Conservation (phyloP, 2,329 filamentous ascomycete species). For the Diaporthe caulivora region DNA sequence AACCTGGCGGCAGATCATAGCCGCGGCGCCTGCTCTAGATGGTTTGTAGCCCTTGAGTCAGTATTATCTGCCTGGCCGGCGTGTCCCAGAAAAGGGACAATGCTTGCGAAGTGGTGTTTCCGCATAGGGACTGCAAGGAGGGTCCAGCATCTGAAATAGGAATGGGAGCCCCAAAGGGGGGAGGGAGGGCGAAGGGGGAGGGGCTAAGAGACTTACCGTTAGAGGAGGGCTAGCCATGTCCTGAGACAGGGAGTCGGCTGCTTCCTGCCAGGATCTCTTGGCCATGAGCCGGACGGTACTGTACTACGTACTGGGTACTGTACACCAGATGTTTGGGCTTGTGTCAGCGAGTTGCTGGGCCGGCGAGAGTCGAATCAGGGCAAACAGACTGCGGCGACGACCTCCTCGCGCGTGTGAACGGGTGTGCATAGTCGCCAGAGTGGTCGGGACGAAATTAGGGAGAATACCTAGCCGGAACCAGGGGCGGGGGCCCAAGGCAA, state of each 20-base stretch:
- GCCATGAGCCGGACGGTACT: constrained; percentile 24
- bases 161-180: not conserved
- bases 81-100: not conserved
- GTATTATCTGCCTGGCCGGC: constrained; percentile 6
- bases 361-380: constrained; percentile 23
- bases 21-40: constrained; percentile 32
- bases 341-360: constrained; percentile 15
- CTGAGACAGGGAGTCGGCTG: constrained; percentile 25
- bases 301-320: not conserved
- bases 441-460: constrained; percentile 26
- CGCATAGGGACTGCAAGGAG: constrained; percentile 20
- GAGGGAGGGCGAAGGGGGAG: not conserved
- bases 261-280: constrained; percentile 35
- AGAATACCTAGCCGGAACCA: constrained; percentile 24
- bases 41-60: constrained; percentile 6
- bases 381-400: constrained; percentile 23
- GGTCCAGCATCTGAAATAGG: constrained; percentile 20
- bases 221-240: constrained; percentile 29
- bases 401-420: constrained; percentile 11
- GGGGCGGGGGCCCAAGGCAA: constrained; percentile 18
- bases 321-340: constrained; percentile 13
- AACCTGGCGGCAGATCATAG: constrained; percentile 30
- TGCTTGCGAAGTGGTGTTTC: constrained; percentile 11
- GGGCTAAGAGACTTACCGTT: constrained; percentile 1
- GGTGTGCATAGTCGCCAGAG: constrained; percentile 26